Evolutionary conservation across 2,329 filamentous ascomycete species (phyloP).

Genomic region (Neoscytalidium dimidiatum): DNA sequence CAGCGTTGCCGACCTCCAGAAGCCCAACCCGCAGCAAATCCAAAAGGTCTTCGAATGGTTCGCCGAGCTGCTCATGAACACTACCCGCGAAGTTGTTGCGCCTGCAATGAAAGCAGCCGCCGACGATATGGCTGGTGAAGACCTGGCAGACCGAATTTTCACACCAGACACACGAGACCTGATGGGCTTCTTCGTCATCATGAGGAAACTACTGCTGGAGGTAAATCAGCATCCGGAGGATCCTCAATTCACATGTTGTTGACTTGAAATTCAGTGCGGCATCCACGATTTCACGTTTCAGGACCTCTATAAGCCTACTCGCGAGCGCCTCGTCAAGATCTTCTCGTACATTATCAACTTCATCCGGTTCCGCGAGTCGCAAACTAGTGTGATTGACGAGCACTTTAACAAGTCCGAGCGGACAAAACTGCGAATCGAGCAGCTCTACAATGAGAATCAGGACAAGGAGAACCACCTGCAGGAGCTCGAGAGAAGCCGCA

Average conservation of each 20-base stretch:
- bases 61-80: conserved; percentile 89
- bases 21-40: conserved; percentile 90
- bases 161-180: conserved; percentile 87
- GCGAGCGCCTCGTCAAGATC: conserved; percentile 88
- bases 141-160: conserved; percentile 69
- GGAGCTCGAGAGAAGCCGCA: conserved; percentile 78
- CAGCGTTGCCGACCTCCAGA: conserved; percentile 81
- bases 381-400: conserved; percentile 85
- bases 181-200: conserved; percentile 90
- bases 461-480: conserved; percentile 78
- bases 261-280: conserved; percentile 66
- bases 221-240: conserved; percentile 34
- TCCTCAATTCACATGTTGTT: background rate
- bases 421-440: conserved; percentile 84
- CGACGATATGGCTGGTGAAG: conserved; percentile 82
- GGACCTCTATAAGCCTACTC: conserved; percentile 87
- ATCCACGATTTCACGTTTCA: conserved; percentile 92
- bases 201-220: conserved; percentile 75
- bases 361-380: conserved; percentile 91
- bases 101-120: conserved; percentile 92
- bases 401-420: conserved; percentile 90
- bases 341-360: conserved; percentile 99
- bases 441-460: conserved; percentile 81
- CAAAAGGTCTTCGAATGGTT: conserved; percentile 99
- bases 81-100: conserved; percentile 88